Conservation (phyloP, 2,329 filamentous ascomycete genomes). For the Trichoderma koningiopsis region DNA sequence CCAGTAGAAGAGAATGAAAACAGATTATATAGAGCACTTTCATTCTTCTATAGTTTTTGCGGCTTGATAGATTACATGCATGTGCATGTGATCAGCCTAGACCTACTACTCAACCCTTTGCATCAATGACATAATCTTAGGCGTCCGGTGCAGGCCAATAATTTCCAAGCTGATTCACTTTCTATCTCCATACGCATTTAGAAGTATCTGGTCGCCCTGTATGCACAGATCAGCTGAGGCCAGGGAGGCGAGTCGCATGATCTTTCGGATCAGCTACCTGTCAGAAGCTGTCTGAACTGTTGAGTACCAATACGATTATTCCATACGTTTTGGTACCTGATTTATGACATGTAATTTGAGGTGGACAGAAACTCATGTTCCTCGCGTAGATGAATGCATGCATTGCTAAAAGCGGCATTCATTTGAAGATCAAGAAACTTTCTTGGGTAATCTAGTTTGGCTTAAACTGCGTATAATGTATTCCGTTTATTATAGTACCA, state of each 20-base stretch:
- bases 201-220: not conserved
- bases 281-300: not conserved
- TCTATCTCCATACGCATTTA: not conserved
- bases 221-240: not conserved
- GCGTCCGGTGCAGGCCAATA: not conserved
- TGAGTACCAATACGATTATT: not conserved
- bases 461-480: not conserved
- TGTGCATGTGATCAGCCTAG: not conserved
- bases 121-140: not conserved
- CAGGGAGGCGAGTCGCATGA: not conserved
- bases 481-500: not conserved
- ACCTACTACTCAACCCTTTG: not conserved
- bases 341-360: not conserved
- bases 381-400: not conserved
- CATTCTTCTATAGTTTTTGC: not conserved
- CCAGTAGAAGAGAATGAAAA: not conserved
- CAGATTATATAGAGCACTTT: not conserved
- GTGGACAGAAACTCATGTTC: not conserved
- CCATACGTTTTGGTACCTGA: not conserved
- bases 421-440: not conserved
- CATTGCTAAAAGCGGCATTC: not conserved
- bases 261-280: not conserved
- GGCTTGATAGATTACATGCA: not conserved
- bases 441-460: not conserved
- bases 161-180: not conserved